phyloP scores from a whole-genome alignment of 192 early-diverging fungal genomes.

The Coemansia sp. region DNA sequence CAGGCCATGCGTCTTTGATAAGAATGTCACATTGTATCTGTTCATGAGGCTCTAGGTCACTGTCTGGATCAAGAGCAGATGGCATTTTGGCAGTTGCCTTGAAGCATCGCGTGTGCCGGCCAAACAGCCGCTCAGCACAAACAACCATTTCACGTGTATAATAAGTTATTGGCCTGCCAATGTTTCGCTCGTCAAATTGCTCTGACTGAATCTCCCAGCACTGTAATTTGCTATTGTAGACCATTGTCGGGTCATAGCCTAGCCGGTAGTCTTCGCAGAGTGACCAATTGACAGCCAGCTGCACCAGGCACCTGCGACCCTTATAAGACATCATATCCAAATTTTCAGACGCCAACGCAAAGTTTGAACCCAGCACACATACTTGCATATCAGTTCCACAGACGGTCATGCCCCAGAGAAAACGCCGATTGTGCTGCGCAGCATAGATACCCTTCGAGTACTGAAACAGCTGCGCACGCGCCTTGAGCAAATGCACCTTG shows the following conservation, averaged over 20 bases:
- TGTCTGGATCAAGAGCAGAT: not conserved
- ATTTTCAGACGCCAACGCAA: not conserved
- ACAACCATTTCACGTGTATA: not conserved
- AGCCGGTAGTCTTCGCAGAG: slow-evolving; percentile 5
- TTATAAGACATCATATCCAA: slow-evolving; percentile 1
- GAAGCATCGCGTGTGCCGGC: slow-evolving; percentile 19
- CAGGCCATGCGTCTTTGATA: slow-evolving; percentile 10
- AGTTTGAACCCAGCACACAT: slow-evolving; percentile 4
- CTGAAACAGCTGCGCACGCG: slow-evolving; percentile 6
- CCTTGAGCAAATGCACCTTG: not conserved
- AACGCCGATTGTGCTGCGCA: slow-evolving; percentile 2
- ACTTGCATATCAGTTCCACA: slow-evolving; percentile 1
- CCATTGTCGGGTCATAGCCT: slow-evolving; percentile 16
- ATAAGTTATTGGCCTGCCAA: not conserved
- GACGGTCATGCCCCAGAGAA: slow-evolving; percentile 4
- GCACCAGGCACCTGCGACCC: slow-evolving; percentile 3
- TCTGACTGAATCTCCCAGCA: slow-evolving; percentile 5
- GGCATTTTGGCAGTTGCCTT: not conserved
- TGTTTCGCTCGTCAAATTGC: not conserved
- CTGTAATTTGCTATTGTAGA: not conserved
- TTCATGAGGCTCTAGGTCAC: not conserved
- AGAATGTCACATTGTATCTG: not conserved
- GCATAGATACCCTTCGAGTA: slow-evolving; percentile 1
- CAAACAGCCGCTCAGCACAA: slow-evolving; percentile 8
- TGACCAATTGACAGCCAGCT: slow-evolving; percentile 16